Conservation (phyloP, 164 flowering plant genomes). For the grape (Vitis vinifera) region DNA sequence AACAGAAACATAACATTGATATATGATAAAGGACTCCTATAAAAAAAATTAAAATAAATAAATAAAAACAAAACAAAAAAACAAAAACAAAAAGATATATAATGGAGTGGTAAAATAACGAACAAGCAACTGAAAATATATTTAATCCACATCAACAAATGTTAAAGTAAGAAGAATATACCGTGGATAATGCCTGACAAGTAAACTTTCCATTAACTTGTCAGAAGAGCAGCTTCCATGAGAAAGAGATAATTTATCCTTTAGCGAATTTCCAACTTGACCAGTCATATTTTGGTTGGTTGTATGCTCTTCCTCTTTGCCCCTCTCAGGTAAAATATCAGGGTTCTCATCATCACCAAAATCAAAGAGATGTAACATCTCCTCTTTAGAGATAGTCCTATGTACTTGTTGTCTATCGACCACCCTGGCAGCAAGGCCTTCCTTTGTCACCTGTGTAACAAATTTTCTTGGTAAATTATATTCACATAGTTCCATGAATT, state of each 20-base stretch:
- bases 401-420: conserved; percentile 96
- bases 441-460: conserved; percentile 80
- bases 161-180: conserved; percentile 18
- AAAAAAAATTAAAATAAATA: no score
- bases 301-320: conserved; percentile 28
- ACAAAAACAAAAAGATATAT: background rate
- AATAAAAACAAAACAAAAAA: background rate
- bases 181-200: conserved; percentile 76
- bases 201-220: conserved; percentile 77
- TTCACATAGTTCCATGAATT: background rate
- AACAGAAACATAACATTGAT: no score
- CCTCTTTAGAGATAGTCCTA: conserved; percentile 95
- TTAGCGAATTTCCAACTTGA: conserved; percentile 28
- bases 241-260: conserved; percentile 40
- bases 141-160: background rate
- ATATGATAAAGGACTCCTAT: no score
- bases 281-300: conserved; percentile 13
- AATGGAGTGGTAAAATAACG: background rate
- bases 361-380: conserved; percentile 89
- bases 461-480: conserved; percentile 7
- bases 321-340: conserved; percentile 37
- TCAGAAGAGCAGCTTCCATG: conserved; percentile 72
- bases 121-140: background rate
- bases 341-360: conserved; percentile 87
- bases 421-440: conserved; percentile 98